A percentile compares a stretch with the other conserved stretches of the same genome.
phyloP scores from a whole-genome alignment of 495 filamentous ascomycete species.

The Aspergillus affinis region DNA sequence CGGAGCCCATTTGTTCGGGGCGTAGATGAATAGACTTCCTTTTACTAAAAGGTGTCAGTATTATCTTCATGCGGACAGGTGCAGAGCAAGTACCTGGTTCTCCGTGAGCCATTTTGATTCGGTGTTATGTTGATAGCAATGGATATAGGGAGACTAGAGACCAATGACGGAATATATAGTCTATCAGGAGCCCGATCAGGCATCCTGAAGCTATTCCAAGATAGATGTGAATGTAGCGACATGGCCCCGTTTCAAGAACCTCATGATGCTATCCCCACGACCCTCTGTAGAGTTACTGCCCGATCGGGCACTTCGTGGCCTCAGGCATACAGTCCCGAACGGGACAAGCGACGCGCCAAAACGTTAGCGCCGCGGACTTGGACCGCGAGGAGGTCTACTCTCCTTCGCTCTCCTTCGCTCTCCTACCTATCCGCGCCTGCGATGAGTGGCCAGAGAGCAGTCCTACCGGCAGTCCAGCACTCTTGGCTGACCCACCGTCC shows the following conservation, averaged over 20 bases:
- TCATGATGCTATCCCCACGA: neutral
- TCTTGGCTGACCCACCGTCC: too few relatives aligned
- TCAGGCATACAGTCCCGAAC: neutral
- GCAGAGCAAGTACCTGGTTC: neutral
- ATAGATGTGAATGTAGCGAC: neutral
- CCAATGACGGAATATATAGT: neutral
- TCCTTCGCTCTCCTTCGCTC: too few relatives aligned
- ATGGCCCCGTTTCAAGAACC: neutral
- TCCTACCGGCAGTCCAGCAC: too few relatives aligned
- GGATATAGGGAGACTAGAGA: too few relatives aligned
- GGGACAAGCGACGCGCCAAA: neutral
- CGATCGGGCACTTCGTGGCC: neutral
- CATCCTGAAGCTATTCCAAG: neutral
- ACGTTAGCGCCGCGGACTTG: too few relatives aligned
- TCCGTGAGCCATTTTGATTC: neutral
- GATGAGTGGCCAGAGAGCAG: too few relatives aligned
- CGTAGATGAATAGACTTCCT: constrained; percentile 52
- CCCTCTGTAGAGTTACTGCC: neutral
- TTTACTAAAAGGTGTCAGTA: neutral
- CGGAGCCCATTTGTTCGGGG: constrained; percentile 63
- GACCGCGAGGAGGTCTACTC: too few relatives aligned
- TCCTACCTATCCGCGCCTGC: too few relatives aligned
- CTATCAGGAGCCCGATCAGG: neutral
- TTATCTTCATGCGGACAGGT: constrained; percentile 23
- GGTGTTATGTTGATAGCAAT: neutral